These are phyloP conservation scores for Alternaria hordeiaustralica DNA, from an alignment of 2,329 filamentous ascomycete species.

Conservation along the genomic window DNA sequence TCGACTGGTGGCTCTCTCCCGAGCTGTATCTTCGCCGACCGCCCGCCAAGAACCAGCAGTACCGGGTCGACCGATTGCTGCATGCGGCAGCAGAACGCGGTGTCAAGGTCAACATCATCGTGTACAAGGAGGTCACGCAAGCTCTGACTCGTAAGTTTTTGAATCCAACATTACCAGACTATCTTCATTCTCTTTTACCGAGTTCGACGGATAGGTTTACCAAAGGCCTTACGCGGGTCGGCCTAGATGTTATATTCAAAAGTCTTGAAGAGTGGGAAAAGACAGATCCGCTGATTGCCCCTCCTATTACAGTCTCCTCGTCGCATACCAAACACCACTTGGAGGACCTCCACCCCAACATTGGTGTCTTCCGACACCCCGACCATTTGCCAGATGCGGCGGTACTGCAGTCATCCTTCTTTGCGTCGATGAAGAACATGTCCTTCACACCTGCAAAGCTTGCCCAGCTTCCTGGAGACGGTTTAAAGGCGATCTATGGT, in stretches of 20 bases:
- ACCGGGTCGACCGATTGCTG: slow-evolving; percentile 83
- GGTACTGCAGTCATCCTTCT: slow-evolving; percentile 66
- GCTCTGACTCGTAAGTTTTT: slow-evolving; percentile 74
- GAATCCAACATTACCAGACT: slow-evolving; percentile 51
- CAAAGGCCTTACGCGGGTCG: slow-evolving; percentile 49
- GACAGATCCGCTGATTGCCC: slow-evolving; percentile 53
- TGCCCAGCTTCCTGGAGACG: slow-evolving; percentile 72
- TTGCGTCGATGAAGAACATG: slow-evolving; percentile 62
- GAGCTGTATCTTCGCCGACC: slow-evolving; percentile 87
- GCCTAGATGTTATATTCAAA: slow-evolving; percentile 53
- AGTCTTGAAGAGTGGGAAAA: slow-evolving; percentile 54
- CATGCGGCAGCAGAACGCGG: slow-evolving; percentile 82
- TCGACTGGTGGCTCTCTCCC: slow-evolving; percentile 89
- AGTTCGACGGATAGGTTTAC: slow-evolving; percentile 51
- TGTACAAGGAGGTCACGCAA: slow-evolving; percentile 85
- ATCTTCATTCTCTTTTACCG: slow-evolving; percentile 54
- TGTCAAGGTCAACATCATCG: slow-evolving; percentile 82
- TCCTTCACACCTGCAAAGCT: slow-evolving; percentile 62
- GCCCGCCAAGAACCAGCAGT: slow-evolving; percentile 79
- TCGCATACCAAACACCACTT: slow-evolving; percentile 81
- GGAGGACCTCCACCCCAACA: slow-evolving; percentile 80
- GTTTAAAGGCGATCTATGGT: slow-evolving; percentile 80
- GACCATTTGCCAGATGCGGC: slow-evolving; percentile 81
- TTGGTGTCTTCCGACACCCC: slow-evolving; percentile 87
- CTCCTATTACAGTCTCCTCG: slow-evolving; percentile 62